A percentile compares a stretch with the other conserved stretches of the same genome.
phyloP scores from a whole-genome alignment of 108 stramenopile genomes.

The Epithemia pelagica region DNA sequence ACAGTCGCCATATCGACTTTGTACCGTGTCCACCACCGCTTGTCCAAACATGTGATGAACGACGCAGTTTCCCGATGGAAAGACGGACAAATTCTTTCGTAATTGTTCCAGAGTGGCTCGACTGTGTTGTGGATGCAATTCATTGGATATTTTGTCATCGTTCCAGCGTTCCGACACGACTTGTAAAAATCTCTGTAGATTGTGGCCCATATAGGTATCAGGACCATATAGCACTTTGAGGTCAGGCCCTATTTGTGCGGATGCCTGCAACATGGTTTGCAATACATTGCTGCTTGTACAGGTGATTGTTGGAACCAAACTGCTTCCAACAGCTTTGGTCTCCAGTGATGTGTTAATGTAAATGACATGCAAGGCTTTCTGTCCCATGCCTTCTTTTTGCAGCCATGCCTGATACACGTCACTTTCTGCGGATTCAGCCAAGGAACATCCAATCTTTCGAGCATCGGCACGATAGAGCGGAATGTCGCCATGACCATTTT shows the following conservation, averaged over 20 bases:
- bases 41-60: constrained; percentile 96
- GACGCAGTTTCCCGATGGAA: constrained; percentile 86
- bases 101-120: constrained; percentile 40
- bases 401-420: constrained; percentile 83
- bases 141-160: constrained; percentile 48
- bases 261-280: constrained; percentile 84
- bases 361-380: constrained; percentile 75
- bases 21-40: constrained; percentile 64
- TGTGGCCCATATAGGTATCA: constrained; percentile 95
- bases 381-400: constrained; percentile 21
- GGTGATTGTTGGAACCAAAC: constrained; percentile 88
- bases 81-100: constrained; percentile 59
- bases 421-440: constrained; percentile 88
- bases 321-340: constrained; percentile 77
- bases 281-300: constrained; percentile 91
- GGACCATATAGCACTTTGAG: constrained; percentile 86
- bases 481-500: constrained; percentile 61
- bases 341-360: constrained; percentile 95
- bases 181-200: constrained; percentile 68
- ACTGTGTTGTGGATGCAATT: constrained; percentile 66
- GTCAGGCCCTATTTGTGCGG: constrained; percentile 63
- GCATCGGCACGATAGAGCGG: constrained; percentile 83
- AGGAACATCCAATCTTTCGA: constrained; percentile 76
- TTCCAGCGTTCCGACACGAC: constrained; percentile 44
- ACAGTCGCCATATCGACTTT: constrained; percentile 50